Conservation (phyloP, 2,329 filamentous ascomycete species). For the Aspergillus bombycis region DNA sequence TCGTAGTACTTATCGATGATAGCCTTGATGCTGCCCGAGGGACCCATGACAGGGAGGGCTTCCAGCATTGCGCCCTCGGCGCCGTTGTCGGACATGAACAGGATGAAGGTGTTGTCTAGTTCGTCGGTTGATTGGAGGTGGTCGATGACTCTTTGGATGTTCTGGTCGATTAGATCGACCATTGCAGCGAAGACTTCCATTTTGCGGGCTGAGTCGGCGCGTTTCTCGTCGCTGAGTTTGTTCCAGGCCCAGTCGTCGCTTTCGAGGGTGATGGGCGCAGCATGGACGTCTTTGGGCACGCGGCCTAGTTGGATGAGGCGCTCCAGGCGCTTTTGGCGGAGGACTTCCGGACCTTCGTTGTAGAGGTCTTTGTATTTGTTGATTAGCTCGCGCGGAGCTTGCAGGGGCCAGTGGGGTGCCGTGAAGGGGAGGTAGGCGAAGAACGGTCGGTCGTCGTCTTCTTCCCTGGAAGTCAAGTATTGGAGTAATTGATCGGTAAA, state of each 20-base stretch:
- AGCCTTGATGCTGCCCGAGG: constrained; percentile 54
- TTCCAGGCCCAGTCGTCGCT: constrained; percentile 53
- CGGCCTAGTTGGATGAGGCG: not conserved
- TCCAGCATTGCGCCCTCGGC: constrained; percentile 63
- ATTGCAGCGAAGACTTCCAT: constrained; percentile 68
- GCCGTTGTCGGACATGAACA: constrained; percentile 67
- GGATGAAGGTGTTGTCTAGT: constrained; percentile 65
- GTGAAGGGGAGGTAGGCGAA: constrained; percentile 65
- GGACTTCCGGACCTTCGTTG: not conserved
- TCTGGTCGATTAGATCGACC: constrained; percentile 64
- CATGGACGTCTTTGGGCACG: not conserved
- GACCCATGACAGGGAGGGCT: constrained; percentile 57
- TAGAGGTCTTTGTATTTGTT: constrained; percentile 51
- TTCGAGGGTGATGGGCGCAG: not conserved
- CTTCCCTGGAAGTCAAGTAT: constrained; percentile 55
- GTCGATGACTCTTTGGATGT: constrained; percentile 61
- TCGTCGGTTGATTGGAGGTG: constrained; percentile 60
- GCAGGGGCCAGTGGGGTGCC: constrained; percentile 66
- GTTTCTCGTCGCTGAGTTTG: constrained; percentile 57
- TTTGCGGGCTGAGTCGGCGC: constrained; percentile 46
- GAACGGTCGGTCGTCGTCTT: constrained; percentile 51
- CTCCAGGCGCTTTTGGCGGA: not conserved
- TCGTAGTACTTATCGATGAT: constrained; percentile 61
- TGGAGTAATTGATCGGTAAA: constrained; percentile 52
- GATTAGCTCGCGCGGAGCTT: constrained; percentile 59